phyloP scores from a whole-genome alignment of 331 rosid species.

The Quercus lobata region DNA sequence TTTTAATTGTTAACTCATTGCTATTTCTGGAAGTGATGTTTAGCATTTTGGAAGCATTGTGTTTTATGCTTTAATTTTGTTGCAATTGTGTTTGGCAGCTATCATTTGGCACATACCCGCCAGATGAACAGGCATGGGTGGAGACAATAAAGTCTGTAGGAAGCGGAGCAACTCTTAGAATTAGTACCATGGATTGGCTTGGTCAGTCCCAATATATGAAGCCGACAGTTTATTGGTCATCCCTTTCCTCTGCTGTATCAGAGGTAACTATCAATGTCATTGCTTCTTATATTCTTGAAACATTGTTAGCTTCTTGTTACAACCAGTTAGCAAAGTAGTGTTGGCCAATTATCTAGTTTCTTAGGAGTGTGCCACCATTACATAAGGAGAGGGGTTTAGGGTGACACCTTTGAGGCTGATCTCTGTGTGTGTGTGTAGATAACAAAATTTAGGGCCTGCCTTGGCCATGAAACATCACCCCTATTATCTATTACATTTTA shows the following conservation, averaged over 20 bases:
- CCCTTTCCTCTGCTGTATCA: conserved; percentile 82
- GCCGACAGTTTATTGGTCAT: conserved; percentile 73
- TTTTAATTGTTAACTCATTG: not conserved
- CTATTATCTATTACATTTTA: not conserved
- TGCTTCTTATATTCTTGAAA: not conserved
- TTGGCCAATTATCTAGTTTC: not conserved
- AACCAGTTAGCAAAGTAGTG: not conserved
- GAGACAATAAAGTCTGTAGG: conserved; percentile 80
- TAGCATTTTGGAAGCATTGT: not conserved
- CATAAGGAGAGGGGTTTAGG: not conserved
- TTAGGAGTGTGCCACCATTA: not conserved
- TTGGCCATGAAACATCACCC: not conserved
- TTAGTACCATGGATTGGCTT: conserved; percentile 95
- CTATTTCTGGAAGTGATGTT: not conserved
- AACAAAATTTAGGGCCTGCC: not conserved
- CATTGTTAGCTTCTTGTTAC: not conserved
- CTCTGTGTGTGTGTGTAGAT: not conserved
- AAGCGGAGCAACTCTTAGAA: conserved; percentile 46
- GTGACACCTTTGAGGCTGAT: not conserved
- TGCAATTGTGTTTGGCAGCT: conserved; percentile 40
- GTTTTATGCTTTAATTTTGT: not conserved
- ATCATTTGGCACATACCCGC: conserved; percentile 66
- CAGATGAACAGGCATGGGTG: conserved; percentile 92
- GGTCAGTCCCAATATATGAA: conserved; percentile 76
- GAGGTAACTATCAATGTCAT: conserved; percentile 49